phyloP scores from a whole-genome alignment of 352 stramenopile species.

The Globisporangium splendens region DNA sequence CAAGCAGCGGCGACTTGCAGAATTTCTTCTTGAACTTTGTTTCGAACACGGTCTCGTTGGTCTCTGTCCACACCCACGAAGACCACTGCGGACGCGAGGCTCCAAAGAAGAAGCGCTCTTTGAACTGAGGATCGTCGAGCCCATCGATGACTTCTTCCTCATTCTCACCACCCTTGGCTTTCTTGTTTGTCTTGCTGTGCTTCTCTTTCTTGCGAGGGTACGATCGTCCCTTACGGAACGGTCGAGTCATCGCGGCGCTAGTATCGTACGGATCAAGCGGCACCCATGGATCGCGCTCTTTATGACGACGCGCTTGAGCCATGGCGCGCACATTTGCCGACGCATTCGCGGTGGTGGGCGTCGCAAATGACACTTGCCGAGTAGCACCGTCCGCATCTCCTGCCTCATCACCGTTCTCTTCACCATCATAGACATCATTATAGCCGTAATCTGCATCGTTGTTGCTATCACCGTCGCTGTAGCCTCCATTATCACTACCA shows the following conservation, averaged over 20 bases:
- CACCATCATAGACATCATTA: slow-evolving; percentile 3
- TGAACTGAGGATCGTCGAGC: slow-evolving; percentile 59
- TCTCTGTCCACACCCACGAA: slow-evolving; percentile 73
- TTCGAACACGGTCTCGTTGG: slow-evolving; percentile 40
- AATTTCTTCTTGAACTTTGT: slow-evolving; percentile 65
- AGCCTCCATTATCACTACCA: slow-evolving; percentile 25
- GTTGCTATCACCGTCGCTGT: slow-evolving; percentile 28
- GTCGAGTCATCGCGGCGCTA: slow-evolving; percentile 47
- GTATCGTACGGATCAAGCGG: slow-evolving; percentile 78
- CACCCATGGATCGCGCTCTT: slow-evolving; percentile 62
- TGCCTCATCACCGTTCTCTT: slow-evolving; percentile 4
- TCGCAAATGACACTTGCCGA: slow-evolving; percentile 10
- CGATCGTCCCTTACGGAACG: slow-evolving; percentile 75
- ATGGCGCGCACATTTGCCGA: neutral
- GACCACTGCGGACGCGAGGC: slow-evolving; percentile 52
- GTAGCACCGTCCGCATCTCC: neutral
- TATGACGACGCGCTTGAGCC: slow-evolving; percentile 1
- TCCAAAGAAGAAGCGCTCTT: slow-evolving; percentile 56
- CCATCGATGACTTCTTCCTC: slow-evolving; percentile 43
- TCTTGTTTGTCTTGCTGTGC: slow-evolving; percentile 31
- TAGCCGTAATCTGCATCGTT: slow-evolving; percentile 17
- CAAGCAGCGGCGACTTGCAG: slow-evolving; percentile 44
- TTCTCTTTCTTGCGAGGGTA: slow-evolving; percentile 55
- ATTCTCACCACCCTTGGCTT: slow-evolving; percentile 20
- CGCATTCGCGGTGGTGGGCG: neutral